Evolutionary conservation across 495 filamentous ascomycete genomes (phyloP).

Genomic region (Podospora tetraspora): DNA sequence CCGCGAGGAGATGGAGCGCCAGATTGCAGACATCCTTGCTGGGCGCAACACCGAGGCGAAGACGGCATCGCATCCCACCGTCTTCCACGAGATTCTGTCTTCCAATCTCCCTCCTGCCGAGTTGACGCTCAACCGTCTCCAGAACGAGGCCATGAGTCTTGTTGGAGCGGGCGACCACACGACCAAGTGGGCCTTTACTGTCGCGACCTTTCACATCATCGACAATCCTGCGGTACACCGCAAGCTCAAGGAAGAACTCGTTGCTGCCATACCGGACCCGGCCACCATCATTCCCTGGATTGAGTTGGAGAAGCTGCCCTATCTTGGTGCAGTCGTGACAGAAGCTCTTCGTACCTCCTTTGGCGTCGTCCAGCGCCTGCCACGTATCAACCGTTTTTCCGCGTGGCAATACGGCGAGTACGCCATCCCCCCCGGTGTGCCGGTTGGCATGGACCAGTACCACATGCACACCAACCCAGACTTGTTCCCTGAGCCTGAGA

Average conservation of each 20-base stretch:
- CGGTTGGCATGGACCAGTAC: background rate
- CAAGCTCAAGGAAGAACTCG: constrained; percentile 1
- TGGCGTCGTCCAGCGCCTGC: background rate
- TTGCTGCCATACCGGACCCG: background rate
- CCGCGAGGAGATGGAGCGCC: constrained; percentile 1
- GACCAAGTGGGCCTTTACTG: background rate
- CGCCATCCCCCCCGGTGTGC: background rate
- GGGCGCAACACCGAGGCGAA: constrained; percentile 2
- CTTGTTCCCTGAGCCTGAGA: background rate
- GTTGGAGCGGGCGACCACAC: background rate
- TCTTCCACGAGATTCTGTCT: constrained; percentile 1
- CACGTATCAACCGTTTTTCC: background rate
- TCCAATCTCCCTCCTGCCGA: background rate
- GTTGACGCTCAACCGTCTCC: background rate
- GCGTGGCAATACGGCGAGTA: background rate
- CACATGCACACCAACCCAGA: background rate
- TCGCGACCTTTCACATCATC: constrained; percentile 1
- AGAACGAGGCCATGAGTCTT: background rate
- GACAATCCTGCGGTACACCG: background rate
- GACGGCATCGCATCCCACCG: background rate
- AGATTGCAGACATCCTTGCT: background rate
- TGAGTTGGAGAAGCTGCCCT: background rate
- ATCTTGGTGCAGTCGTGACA: background rate
- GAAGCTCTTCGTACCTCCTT: background rate
- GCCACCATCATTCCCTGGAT: constrained; percentile 3